Percentiles rank a stretch among this genome's conserved stretches.
These are phyloP conservation scores for Myrica gale DNA, from an alignment of 306 rosid genomes.

Conservation along the genomic window DNA sequence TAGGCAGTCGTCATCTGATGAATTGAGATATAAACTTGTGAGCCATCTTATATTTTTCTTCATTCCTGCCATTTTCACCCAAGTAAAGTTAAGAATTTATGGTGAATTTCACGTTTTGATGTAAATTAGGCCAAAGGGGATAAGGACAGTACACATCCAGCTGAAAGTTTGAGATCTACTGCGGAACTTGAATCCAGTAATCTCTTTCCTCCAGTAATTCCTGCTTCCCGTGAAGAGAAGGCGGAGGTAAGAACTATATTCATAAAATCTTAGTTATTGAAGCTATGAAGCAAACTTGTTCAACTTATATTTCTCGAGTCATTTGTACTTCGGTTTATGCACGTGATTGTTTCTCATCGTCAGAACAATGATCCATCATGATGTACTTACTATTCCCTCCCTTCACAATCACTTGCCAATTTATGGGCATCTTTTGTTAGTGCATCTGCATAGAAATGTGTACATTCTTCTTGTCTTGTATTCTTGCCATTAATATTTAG, in stretches of 20 bases:
- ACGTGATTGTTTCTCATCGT: background rate
- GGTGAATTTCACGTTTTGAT: constrained; percentile 24
- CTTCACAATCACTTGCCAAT: background rate
- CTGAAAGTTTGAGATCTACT: constrained; percentile 32
- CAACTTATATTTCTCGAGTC: background rate
- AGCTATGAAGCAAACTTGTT: background rate
- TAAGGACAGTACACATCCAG: constrained; percentile 20
- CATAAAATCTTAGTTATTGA: background rate
- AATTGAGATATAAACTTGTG: constrained; percentile 44
- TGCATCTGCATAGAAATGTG: background rate
- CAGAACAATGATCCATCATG: background rate
- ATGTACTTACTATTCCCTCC: background rate
- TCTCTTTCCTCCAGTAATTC: constrained; percentile 31
- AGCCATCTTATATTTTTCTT: constrained; percentile 34
- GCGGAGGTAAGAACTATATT: constrained; percentile 24
- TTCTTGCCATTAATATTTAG: background rate
- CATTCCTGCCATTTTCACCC: constrained; percentile 12
- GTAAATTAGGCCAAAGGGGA: constrained; percentile 40
- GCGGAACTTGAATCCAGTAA: constrained; percentile 25
- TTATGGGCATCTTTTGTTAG: background rate
- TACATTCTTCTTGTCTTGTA: background rate
- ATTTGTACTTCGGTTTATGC: background rate
- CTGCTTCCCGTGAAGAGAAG: constrained; percentile 30
- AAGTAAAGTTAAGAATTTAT: constrained; percentile 5
- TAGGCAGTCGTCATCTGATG: constrained; percentile 31